Evolutionary conservation across 345 rosid species (phyloP), one percentile per base, ranked within the genome.

Genomic region (Moricandia arvensis): DNA sequence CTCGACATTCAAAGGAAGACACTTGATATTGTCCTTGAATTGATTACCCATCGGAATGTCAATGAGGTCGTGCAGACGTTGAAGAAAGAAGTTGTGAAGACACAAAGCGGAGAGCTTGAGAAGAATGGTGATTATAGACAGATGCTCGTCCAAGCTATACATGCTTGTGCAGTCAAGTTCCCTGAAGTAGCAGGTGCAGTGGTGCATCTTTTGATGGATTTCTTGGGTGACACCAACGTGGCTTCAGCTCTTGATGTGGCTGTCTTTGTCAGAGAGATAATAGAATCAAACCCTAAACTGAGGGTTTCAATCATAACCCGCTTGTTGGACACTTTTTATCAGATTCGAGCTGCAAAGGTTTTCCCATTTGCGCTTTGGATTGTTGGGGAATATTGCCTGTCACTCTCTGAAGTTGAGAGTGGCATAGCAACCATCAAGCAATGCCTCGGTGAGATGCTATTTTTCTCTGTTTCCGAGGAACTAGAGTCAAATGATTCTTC

Each of bases 181-280:
- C 97, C 97, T 12, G 93, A 91, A 73, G 97, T 91, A 67, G 97
- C 95, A 75, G 84, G 95, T 81, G 85, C 93, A 0, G 97, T 91
- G 54, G 94, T 91, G 60, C 97, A 91, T 83, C 80, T 91, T 66
- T 78, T 91, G 86, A 91, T 91, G 97, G 93, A 91, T 84, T 91
- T 91, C 81, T 80, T 91, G 81, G 91, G 97, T 16, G 97, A 91
- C 80, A 74, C 80, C 79, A 91, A 91, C 37, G 86, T 91, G 73
- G 94, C 95, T 78, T 91, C 95, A 26, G 97, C 93, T 66, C 78
- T 88, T 33, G 97, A 91, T 76, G 97, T 91, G 38, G 83, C 82
- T 62, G 83, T 88, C 51, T 91, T 89, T 82, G 93, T 91, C 30
- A 86, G 97, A 29, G 97, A 91, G 84, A 89, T 89, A 35, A 87